Conservation (phyloP, 2,329 filamentous ascomycete genomes). For the Colletotrichum sp. region DNA sequence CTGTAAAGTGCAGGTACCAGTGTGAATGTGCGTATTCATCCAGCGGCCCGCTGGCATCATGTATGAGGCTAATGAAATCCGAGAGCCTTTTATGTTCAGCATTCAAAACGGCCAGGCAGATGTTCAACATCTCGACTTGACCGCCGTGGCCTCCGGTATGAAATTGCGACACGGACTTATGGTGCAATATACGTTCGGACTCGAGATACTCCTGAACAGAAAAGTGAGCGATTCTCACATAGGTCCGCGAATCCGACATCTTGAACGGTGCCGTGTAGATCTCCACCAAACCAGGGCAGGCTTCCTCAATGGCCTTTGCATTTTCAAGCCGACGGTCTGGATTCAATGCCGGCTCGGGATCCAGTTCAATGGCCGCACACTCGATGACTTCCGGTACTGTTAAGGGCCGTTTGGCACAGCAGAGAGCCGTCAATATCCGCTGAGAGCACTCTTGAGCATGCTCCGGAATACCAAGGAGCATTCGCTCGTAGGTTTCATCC, state of each 20-base stretch:
- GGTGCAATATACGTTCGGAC: not conserved
- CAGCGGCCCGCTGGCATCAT: not conserved
- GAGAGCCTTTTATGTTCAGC: not conserved
- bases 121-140: not conserved
- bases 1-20: not conserved
- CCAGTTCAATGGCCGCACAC: not conserved
- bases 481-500: slow-evolving; percentile 30
- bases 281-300: not conserved
- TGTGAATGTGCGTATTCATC: not conserved
- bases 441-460: not conserved
- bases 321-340: not conserved
- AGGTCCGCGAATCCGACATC: not conserved
- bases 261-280: not conserved
- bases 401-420: not conserved
- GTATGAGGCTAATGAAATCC: not conserved
- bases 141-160: not conserved
- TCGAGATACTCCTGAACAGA: not conserved
- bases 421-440: not conserved
- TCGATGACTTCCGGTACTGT: not conserved
- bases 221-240: not conserved
- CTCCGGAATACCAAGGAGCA: not conserved
- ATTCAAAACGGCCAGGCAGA: not conserved
- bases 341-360: not conserved
- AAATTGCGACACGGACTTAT: not conserved
- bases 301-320: not conserved